Evolutionary conservation across 352 stramenopile genomes (phyloP).

Genomic region (Globisporangium nagaii): DNA sequence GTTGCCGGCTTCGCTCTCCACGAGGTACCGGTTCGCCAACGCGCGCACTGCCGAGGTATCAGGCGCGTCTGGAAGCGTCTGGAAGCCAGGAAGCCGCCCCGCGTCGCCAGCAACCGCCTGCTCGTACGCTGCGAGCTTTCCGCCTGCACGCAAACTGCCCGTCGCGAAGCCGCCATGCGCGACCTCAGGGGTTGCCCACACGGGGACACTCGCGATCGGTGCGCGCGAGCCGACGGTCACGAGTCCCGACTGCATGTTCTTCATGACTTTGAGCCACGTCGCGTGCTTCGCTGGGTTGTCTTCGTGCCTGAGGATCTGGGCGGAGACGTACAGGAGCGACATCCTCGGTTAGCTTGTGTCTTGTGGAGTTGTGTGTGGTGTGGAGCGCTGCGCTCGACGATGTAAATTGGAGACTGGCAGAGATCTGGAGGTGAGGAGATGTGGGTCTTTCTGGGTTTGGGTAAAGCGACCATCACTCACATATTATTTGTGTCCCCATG

Average conservation of each 20-base stretch:
- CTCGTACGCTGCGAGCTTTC: background rate
- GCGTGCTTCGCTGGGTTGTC: conserved; percentile 1
- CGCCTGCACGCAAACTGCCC: background rate
- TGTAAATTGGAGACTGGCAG: background rate
- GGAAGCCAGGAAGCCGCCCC: background rate
- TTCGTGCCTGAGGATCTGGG: conserved; percentile 5
- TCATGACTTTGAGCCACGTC: conserved; percentile 4
- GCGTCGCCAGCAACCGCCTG: conserved; percentile 1
- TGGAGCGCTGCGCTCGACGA: background rate
- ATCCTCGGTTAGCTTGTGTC: background rate
- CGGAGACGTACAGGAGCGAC: conserved; percentile 13
- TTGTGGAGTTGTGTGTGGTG: background rate
- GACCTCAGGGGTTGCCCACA: conserved; percentile 17
- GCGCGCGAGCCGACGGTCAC: conserved; percentile 5
- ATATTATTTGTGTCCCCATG: background rate
- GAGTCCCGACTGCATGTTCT: conserved; percentile 6
- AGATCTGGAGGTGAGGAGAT: no score
- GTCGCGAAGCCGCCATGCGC: conserved; percentile 10
- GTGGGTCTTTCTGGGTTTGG: no score
- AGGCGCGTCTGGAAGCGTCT: background rate
- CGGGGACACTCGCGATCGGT: background rate
- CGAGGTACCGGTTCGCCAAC: background rate
- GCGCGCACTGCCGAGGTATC: background rate
- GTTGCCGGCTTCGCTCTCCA: background rate
- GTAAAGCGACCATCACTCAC: background rate